Evolutionary conservation across 2,329 filamentous ascomycete species (phyloP), one percentile per base, ranked within the genome.

Genomic region (Aspergillus eucalypticola): DNA sequence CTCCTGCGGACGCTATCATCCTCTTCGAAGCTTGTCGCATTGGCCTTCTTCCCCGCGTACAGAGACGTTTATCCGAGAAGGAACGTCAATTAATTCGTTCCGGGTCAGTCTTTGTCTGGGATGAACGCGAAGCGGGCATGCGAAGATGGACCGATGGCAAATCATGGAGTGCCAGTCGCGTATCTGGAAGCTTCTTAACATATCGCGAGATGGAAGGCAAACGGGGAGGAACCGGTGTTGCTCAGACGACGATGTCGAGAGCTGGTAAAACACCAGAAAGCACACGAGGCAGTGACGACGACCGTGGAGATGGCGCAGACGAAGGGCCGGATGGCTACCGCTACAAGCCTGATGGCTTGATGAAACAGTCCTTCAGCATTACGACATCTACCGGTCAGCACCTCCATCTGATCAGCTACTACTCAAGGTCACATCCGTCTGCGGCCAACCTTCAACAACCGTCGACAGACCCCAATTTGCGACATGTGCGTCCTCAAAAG

Each of bases 351-450:
- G 95, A 99, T 71, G 95, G 95, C 0, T 84, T 99, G 3, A 97
- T 98, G 92, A 99, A 99, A 84, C 95, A 99, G 78, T 98, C 95
- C 0, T 99, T 98, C 83, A 98, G 94, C 79, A 98, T 99, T 79
- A 97, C 93, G 21, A 98, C 95, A 1, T 92, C 90, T 1, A 88
- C 84, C 39, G 86, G 92, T 66, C 92, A 97, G 70, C 95, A 98
- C 74, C 87, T 99, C 2, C 95, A 99, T 79, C 85, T 99, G 54
- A 99, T 99, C 79, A 97, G 94, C 69, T 99, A 99, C 80, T 98
- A 93, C 77, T 90, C 92, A 3, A 86, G 93, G 58, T 90, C 91
- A 27, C 87, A 91, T 60, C 86, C 90, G 3, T 86, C 86, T 35
- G 84, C 88, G 27, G 84, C 87, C 60, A 90, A 90, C 54, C 83